phyloP scores from a whole-genome alignment of 2,329 filamentous ascomycete genomes.

The Tolypocladium tundrense region DNA sequence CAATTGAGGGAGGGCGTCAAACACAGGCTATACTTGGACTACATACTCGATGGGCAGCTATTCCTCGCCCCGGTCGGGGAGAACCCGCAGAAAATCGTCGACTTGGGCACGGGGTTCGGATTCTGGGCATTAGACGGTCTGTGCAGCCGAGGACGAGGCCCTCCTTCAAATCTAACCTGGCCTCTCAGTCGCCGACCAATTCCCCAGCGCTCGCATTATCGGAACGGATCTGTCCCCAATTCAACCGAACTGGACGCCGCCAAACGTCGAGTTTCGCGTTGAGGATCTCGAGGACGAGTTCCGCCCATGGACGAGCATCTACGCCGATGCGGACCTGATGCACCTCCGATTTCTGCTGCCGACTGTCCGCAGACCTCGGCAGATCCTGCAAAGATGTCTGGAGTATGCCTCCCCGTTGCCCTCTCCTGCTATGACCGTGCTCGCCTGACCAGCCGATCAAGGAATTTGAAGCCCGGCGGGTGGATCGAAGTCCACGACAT shows the following conservation, averaged over 20 bases:
- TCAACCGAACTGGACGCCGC: constrained; percentile 38
- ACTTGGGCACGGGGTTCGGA: constrained; percentile 39
- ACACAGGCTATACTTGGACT: constrained; percentile 36
- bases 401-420: constrained; percentile 14
- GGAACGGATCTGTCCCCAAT: constrained; percentile 34
- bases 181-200: constrained; percentile 31
- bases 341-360: constrained; percentile 41
- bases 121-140: constrained; percentile 46
- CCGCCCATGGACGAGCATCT: constrained; percentile 24
- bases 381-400: constrained; percentile 37
- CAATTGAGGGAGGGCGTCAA: constrained; percentile 37
- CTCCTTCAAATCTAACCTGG: constrained; percentile 3
- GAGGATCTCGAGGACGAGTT: constrained; percentile 26
- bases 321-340: constrained; percentile 37
- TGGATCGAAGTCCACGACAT: constrained; percentile 30
- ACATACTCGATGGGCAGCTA: constrained; percentile 32
- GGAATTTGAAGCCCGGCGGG: constrained; percentile 25
- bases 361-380: constrained; percentile 39
- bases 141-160: constrained; percentile 5
- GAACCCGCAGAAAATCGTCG: constrained; percentile 37
- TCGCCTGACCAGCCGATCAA: constrained; percentile 5
- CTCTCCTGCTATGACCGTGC: background rate
- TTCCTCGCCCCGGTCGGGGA: constrained; percentile 33
- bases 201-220: constrained; percentile 33
- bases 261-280: constrained; percentile 43